Evolutionary conservation across 208 protist species (phyloP), one percentile per base, ranked within the genome.

Genomic region (Acanthamoeba lenticulata): DNA sequence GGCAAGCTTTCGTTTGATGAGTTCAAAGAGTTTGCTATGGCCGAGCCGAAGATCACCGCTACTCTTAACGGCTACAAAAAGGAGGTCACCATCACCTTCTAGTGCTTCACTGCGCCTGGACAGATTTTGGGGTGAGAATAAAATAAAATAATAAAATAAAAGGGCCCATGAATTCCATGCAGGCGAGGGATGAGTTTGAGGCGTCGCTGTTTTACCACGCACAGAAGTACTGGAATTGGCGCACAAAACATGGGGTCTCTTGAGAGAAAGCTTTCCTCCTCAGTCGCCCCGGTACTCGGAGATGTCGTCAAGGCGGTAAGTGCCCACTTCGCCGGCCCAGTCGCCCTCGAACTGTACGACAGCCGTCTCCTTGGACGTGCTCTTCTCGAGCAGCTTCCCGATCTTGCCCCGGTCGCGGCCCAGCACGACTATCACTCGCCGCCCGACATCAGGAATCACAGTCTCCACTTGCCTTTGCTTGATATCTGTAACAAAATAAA

Each of bases 31-130:
- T 96, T 96, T 49, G 95, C 95, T 9, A 24, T 96, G 21, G 93
- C 95, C 4, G 91, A 96, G 45, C 95, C 95, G 69, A 96, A 96
- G 90, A 96, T 96, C 62, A 96, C 95, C 2, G 95, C 95, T 0
- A 96, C 95, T 1, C 60, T 96, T 0, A 96, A 96, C 52, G 95
- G 95, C 24, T 96, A 81, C 57, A 96, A 96, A 60, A 96, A 88
- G 55, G 95, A 96, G 38, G 95, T 96, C 32, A 88, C 94, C 86
- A 96, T 96, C 15, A 96, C 95, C 24, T 96, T 96, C 81, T 94
- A 15, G n/a, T n/a, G n/a, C n/a, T n/a, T n/a, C n/a, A n/a, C n/a
- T n/a, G n/a, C n/a, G n/a, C n/a, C n/a, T n/a, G n/a, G n/a, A n/a
- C n/a, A n/a, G n/a, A n/a, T n/a, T n/a, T n/a, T n/a, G n/a, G n/a